Conservation (phyloP, 495 filamentous ascomycete species). For the Neurospora discreta region DNA sequence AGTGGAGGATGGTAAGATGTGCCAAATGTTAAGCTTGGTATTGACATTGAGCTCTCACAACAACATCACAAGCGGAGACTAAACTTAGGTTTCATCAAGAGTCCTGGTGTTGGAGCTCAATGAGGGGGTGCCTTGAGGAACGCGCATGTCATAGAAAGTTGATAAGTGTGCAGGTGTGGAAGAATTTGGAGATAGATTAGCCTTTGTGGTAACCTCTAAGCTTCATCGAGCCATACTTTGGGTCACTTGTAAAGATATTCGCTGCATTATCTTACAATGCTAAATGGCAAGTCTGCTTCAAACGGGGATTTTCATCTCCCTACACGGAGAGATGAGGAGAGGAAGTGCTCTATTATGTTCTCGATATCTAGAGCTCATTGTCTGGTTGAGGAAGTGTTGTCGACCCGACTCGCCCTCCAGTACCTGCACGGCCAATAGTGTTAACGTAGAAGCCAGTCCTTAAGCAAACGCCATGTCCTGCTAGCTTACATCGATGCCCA, state of each 20-base stretch:
- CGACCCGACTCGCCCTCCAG: background rate
- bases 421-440: background rate
- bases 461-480: background rate
- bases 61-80: background rate
- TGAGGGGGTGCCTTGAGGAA: background rate
- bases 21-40: background rate
- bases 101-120: background rate
- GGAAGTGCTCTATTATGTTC: background rate
- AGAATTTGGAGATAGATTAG: background rate
- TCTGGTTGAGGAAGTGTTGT: background rate
- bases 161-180: background rate
- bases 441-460: background rate
- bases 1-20: background rate
- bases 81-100: background rate
- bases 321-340: background rate
- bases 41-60: too few species aligned
- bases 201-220: background rate
- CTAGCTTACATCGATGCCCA: background rate
- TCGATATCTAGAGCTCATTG: background rate
- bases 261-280: background rate
- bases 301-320: background rate
- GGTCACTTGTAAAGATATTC: background rate
- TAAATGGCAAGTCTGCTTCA: background rate
- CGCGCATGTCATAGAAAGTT: background rate
- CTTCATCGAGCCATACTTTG: background rate